Evolutionary conservation across 2,329 filamentous ascomycete genomes (phyloP).

Genomic region (Triangularia setosa): DNA sequence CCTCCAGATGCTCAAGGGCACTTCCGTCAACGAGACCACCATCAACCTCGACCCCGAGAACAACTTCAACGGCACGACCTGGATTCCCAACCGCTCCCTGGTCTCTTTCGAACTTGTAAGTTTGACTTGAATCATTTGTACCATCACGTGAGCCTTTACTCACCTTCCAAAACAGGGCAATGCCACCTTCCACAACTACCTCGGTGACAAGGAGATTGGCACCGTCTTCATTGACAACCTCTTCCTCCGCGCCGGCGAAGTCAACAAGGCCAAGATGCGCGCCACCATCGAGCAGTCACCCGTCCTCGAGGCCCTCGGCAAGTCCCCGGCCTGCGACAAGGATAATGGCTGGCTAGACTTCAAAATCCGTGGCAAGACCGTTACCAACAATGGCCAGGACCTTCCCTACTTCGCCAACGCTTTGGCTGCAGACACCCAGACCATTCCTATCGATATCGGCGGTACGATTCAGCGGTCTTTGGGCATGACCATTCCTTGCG

Average conservation of each 20-base stretch:
- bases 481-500: constrained; percentile 27
- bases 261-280: constrained; percentile 55
- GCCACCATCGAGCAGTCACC: constrained; percentile 48
- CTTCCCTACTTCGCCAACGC: constrained; percentile 55
- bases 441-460: constrained; percentile 50
- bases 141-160: constrained; percentile 13
- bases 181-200: constrained; percentile 56
- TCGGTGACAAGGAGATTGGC: constrained; percentile 51
- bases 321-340: constrained; percentile 48
- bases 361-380: constrained; percentile 49
- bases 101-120: constrained; percentile 62
- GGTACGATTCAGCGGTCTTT: constrained; percentile 37
- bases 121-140: constrained; percentile 9
- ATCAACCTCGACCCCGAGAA: constrained; percentile 40
- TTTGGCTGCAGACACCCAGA: constrained; percentile 48
- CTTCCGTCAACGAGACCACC: constrained; percentile 47
- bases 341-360: constrained; percentile 49
- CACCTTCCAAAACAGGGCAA: constrained; percentile 47
- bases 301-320: constrained; percentile 42
- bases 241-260: constrained; percentile 54
- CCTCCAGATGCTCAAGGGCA: constrained; percentile 53
- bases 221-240: constrained; percentile 56
- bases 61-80: constrained; percentile 58
- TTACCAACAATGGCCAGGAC: constrained; percentile 47
- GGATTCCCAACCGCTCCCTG: constrained; percentile 61